These are phyloP conservation scores for Waltergamsia citrina DNA, from an alignment of 2,329 filamentous ascomycete species.

Conservation along the genomic window DNA sequence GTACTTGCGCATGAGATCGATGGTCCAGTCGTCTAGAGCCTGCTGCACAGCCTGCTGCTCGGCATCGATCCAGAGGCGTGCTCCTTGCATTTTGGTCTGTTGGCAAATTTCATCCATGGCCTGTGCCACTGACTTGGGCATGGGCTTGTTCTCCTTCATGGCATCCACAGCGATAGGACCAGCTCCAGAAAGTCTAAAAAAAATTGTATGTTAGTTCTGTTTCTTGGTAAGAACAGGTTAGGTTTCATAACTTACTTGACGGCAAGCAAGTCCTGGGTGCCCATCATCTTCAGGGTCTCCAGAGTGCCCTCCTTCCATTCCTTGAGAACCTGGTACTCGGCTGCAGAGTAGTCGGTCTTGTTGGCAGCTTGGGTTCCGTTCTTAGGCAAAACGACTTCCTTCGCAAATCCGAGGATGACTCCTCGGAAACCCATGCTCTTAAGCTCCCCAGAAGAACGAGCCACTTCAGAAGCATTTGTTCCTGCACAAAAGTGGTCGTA, in stretches of 20 bases:
- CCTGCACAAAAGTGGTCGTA: constrained; percentile 51
- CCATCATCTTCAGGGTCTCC: constrained; percentile 3
- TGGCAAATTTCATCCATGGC: constrained; percentile 63
- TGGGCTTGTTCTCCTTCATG: constrained; percentile 48
- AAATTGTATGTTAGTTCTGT: not conserved
- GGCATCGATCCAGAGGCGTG: constrained; percentile 66
- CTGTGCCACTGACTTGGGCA: constrained; percentile 48
- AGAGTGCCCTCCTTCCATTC: constrained; percentile 3
- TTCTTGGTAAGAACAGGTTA: not conserved
- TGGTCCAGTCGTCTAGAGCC: constrained; percentile 65
- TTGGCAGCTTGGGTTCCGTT: too few species aligned
- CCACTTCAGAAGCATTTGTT: constrained; percentile 35
- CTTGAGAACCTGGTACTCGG: not conserved
- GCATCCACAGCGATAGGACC: constrained; percentile 57
- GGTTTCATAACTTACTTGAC: constrained; percentile 40
- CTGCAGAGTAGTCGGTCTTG: not conserved
- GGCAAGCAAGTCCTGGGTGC: constrained; percentile 43
- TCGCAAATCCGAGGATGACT: constrained; percentile 42
- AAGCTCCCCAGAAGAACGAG: constrained; percentile 30
- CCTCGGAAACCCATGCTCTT: constrained; percentile 40
- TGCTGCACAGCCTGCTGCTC: constrained; percentile 65
- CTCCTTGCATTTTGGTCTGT: constrained; percentile 52
- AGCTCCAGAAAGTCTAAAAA: constrained; percentile 58
- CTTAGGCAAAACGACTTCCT: constrained; percentile 27
- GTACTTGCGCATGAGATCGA: constrained; percentile 62